Percentiles rank a stretch among this genome's conserved stretches.
Evolutionary conservation across 179 eudicot genomes (phyloP).

Genomic region (Gypsophila paniculata): DNA sequence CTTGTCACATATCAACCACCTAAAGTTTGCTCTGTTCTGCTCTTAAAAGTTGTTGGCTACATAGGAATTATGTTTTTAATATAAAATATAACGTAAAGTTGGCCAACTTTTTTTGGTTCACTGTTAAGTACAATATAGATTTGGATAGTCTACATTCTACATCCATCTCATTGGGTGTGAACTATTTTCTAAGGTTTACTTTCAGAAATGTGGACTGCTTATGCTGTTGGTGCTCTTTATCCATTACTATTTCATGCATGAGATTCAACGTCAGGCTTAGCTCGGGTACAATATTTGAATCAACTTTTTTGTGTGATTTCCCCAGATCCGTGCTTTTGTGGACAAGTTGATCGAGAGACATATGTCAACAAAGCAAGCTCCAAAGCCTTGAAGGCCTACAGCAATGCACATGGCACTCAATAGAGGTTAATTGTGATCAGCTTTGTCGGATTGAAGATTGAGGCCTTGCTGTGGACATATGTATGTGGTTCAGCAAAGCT

Average conservation of each 20-base stretch:
- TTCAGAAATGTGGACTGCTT: neutral
- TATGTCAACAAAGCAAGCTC: slow-evolving; percentile 53
- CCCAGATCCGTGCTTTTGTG: slow-evolving; percentile 97
- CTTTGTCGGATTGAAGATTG: slow-evolving; percentile 13
- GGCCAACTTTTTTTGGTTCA: neutral
- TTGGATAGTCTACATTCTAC: neutral
- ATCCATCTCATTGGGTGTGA: neutral
- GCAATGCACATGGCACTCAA: slow-evolving; percentile 13
- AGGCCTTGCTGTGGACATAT: slow-evolving; percentile 15
- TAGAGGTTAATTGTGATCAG: slow-evolving; percentile 1
- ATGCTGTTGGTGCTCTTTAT: neutral
- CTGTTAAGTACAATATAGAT: neutral
- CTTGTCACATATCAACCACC: neutral
- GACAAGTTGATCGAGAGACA: slow-evolving; percentile 87
- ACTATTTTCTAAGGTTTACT: neutral
- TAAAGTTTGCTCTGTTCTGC: neutral
- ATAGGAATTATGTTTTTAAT: neutral
- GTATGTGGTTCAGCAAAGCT: slow-evolving; percentile 15
- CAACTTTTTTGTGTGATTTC: slow-evolving; percentile 7
- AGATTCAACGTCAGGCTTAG: too few relatives aligned
- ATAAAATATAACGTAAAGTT: neutral
- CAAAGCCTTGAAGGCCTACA: slow-evolving; percentile 42
- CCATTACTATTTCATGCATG: too few relatives aligned
- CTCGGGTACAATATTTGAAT: too few relatives aligned
- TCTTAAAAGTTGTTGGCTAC: neutral